Conservation (phyloP, 768 basidiomycete species). For the Boletus speciosus region DNA sequence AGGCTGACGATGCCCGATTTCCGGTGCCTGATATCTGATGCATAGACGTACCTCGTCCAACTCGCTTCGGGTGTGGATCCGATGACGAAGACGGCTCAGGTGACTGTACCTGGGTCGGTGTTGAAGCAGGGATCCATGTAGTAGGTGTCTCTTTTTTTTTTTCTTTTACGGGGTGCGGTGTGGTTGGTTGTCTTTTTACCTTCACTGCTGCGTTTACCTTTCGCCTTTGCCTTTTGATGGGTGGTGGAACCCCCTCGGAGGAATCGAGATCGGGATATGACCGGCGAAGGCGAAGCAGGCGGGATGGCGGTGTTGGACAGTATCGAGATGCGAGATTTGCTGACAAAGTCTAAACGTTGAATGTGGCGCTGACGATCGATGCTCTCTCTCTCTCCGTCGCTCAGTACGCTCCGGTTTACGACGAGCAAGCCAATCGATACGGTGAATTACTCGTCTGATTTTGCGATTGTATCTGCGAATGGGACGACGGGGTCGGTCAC, state of each 20-base stretch:
- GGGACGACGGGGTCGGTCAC: slow-evolving; percentile 1
- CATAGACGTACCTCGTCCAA: slow-evolving; percentile 36
- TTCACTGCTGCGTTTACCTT: no score
- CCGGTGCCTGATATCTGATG: no score
- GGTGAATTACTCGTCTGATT: slow-evolving; percentile 51
- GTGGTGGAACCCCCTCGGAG: no score
- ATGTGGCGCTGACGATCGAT: background rate
- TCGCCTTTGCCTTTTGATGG: no score
- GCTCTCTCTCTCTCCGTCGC: background rate
- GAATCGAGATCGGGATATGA: background rate
- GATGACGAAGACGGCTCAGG: slow-evolving; percentile 11
- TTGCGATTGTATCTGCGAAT: slow-evolving; percentile 36
- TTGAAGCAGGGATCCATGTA: slow-evolving; percentile 28
- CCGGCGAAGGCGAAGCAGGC: slow-evolving; percentile 4
- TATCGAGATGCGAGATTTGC: slow-evolving; percentile 10
- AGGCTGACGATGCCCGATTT: background rate
- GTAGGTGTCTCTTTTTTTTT: slow-evolving; percentile 23
- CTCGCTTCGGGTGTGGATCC: slow-evolving; percentile 47
- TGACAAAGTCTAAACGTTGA: background rate
- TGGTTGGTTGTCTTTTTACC: no score
- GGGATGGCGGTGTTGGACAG: slow-evolving; percentile 11
- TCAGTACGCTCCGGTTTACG: slow-evolving; percentile 33
- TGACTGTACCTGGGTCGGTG: slow-evolving; percentile 31
- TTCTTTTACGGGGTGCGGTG: background rate
- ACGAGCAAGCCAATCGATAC: slow-evolving; percentile 20